Evolutionary conservation across 75 land plant species (phyloP), one percentile per base, ranked within the genome.

Genomic region (Pinus taeda): DNA sequence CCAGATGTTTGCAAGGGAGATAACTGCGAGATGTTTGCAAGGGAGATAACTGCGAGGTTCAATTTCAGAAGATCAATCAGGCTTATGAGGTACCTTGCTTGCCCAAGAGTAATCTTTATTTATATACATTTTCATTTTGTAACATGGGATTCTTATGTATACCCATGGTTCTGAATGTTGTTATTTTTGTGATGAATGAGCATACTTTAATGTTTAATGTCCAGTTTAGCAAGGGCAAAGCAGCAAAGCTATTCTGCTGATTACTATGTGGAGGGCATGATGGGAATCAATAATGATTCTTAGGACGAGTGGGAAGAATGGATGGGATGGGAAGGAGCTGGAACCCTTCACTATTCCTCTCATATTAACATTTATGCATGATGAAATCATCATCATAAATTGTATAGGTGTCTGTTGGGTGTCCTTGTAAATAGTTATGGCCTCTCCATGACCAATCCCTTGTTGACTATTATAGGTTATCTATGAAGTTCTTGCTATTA

Each of bases 241-340:
- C 61, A 60, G 18, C 61, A 60, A 14, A n/a, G 21, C 3, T 60
- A 20, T 60, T n/a, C 18, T 14, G 21, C 20, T 17, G 61, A 60
- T 60, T 60, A 60, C 21, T 60, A 21, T 24, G 84, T 84, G n/a
- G 92, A 89, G 70, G 76, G 75, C 36, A 69, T 86, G 74, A 79
- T 84, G 76, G 90, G 88, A 62, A 79, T 81, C 71, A 55, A 75
- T 37, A 88, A 89, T 55, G 76, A 84, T 60, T 18, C 21, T n/a
- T 60, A 20, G 61, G 61, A 60, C 5, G 61, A 60, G 65, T 93
- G 93, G 93, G 88, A n/a, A n/a, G n/a, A n/a, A n/a, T n/a, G n/a
- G n/a, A n/a, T n/a, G n/a, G n/a, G n/a, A n/a, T n/a, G n/a, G 85
- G 96, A 93, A 84, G 96, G 96, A 18, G 96, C 93, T 14, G 90